phyloP scores from a whole-genome alignment of 768 basidiomycete species.

The Rhodotorula paludigena region DNA sequence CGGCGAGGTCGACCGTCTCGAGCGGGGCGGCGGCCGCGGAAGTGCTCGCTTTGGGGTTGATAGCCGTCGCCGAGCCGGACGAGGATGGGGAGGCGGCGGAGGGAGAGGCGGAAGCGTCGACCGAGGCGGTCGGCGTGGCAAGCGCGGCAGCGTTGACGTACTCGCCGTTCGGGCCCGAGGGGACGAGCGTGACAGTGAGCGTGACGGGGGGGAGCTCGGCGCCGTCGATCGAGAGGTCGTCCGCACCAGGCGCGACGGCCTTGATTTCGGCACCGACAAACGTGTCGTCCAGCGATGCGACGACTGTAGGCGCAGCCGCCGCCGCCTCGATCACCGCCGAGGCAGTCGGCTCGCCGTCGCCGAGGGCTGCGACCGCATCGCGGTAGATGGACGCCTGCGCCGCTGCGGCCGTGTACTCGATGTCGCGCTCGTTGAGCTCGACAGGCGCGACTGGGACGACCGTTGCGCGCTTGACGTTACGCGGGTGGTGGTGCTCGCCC shows the following conservation, averaged over 20 bases:
- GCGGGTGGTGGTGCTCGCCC: neutral
- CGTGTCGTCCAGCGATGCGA: neutral
- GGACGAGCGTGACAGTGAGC: constrained; percentile 24
- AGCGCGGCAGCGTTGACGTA: constrained; percentile 23
- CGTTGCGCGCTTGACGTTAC: constrained; percentile 2
- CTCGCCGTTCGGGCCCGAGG: constrained; percentile 15
- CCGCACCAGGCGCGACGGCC: neutral
- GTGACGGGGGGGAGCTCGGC: constrained; percentile 18
- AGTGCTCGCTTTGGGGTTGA: constrained; percentile 3
- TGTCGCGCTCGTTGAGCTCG: neutral
- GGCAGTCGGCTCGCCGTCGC: neutral
- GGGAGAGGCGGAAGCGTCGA: constrained; percentile 8
- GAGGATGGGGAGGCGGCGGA: neutral
- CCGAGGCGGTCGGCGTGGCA: neutral
- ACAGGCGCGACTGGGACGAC: neutral
- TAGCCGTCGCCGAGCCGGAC: neutral
- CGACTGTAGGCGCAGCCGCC: neutral
- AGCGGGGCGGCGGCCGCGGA: neutral
- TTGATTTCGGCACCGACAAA: too few species aligned
- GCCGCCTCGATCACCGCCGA: constrained; percentile 4
- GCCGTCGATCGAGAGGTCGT: too few species aligned
- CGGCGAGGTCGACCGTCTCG: neutral
- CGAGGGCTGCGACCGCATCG: constrained; percentile 23
- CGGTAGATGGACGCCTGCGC: constrained; percentile 20
- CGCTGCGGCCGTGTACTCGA: constrained; percentile 2